Evolutionary conservation across 2,329 filamentous ascomycete species (phyloP).

Genomic region (Epichloe gansuensis): DNA sequence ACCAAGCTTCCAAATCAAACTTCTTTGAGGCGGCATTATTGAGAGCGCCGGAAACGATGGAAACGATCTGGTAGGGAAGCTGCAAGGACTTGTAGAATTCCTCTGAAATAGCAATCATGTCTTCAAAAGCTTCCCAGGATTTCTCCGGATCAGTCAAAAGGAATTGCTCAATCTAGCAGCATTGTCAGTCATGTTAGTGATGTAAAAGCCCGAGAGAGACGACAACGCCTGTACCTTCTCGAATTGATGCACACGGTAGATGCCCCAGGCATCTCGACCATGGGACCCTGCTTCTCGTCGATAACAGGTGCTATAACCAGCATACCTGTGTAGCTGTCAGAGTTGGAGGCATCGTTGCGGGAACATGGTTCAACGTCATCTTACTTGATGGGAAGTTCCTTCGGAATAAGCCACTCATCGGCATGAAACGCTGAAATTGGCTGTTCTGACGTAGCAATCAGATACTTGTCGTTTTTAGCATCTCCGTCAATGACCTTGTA

Average conservation of each 20-base stretch:
- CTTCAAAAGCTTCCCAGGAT: constrained; percentile 85
- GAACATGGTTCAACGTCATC: constrained; percentile 1
- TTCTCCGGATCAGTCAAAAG: constrained; percentile 74
- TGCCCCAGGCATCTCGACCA: constrained; percentile 87
- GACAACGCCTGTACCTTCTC: constrained; percentile 53
- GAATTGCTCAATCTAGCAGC: constrained; percentile 55
- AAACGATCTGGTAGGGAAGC: constrained; percentile 82
- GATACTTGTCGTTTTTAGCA: constrained; percentile 74
- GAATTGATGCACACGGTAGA: constrained; percentile 97
- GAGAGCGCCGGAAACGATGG: constrained; percentile 90
- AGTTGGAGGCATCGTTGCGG: neutral
- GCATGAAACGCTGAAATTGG: constrained; percentile 87
- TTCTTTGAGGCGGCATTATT: constrained; percentile 75
- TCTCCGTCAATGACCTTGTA: constrained; percentile 93
- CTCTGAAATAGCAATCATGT: constrained; percentile 84
- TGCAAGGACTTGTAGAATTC: constrained; percentile 89
- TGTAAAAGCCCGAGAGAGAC: neutral
- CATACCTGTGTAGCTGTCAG: constrained; percentile 53
- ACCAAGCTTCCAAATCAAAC: constrained; percentile 92
- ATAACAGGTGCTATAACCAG: constrained; percentile 91
- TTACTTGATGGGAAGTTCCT: constrained; percentile 78
- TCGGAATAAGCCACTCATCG: constrained; percentile 80
- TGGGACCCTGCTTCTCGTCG: constrained; percentile 84
- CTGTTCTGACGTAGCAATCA: constrained; percentile 78
- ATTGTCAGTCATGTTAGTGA: constrained; percentile 1